Conservation (phyloP, 768 basidiomycete genomes). For the Boletus reticuloceps region DNA sequence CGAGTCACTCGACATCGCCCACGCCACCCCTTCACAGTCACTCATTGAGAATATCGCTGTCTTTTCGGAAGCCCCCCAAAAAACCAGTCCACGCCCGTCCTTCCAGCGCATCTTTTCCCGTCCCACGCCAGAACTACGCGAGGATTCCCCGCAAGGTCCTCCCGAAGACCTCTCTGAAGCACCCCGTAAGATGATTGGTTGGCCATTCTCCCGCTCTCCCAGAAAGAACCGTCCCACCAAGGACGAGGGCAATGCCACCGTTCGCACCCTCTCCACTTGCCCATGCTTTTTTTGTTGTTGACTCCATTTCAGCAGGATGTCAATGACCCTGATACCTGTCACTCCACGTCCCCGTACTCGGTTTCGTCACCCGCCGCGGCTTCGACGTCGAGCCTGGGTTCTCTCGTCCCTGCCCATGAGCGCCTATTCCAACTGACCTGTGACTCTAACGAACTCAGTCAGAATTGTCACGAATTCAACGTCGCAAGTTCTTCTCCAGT, state of each 20-base stretch:
- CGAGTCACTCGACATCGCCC: slow-evolving; percentile 30
- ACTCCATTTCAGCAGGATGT: slow-evolving; percentile 5
- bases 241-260: slow-evolving; percentile 8
- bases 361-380: slow-evolving; percentile 17
- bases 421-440: slow-evolving; percentile 18
- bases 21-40: slow-evolving; percentile 10
- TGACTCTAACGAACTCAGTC: slow-evolving; percentile 8
- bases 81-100: slow-evolving; percentile 15
- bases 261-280: slow-evolving; percentile 2
- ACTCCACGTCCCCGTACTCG: slow-evolving; percentile 7
- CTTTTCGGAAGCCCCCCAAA: slow-evolving; percentile 18
- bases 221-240: slow-evolving; percentile 14
- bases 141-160: slow-evolving; percentile 4
- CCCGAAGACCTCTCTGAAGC: slow-evolving; percentile 11
- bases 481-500: slow-evolving; percentile 6
- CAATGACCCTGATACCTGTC: slow-evolving; percentile 3
- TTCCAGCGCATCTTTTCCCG: slow-evolving; percentile 33
- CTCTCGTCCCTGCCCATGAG: slow-evolving; percentile 26
- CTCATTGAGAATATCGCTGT: slow-evolving; percentile 22
- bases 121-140: slow-evolving; percentile 11
- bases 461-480: background rate
- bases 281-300: background rate
- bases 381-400: slow-evolving; percentile 32
- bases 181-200: slow-evolving; percentile 28
- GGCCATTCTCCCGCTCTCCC: slow-evolving; percentile 31